Base-by-base conservation (phyloP, 148 eudicot species). In the Diospyros lotus region DNA sequence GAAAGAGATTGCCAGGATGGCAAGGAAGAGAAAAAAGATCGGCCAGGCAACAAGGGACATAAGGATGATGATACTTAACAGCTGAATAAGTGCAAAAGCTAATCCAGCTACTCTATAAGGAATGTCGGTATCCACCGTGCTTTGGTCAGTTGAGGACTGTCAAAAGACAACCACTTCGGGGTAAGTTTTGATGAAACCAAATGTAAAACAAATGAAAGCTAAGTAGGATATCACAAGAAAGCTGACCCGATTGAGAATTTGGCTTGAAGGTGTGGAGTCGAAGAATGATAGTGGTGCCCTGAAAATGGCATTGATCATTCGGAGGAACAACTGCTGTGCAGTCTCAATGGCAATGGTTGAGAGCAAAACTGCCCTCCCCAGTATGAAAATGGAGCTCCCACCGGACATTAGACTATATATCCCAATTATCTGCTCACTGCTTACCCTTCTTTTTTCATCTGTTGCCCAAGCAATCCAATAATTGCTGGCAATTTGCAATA, bases 401-500 rank as follows among this genome's bases (percentile, higher is more conserved):
- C 93, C 87, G 12, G 97, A 92, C 64, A 94, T 73, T 77, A 92
- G 28, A 61, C 77, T 79, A 64, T 87, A 94, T 66, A 88, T 81
- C 40, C 84, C 86, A 53, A 94, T 80, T 80, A 94, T 79, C 58
- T 83, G 72, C 52, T 72, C 68, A 51, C 83, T 83, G 60, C 87
- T 86, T 4, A 87, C 88, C 53, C 74, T 77, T 9, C 82, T 82
- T 53, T 82, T 87, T 52, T 82, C 86, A 59, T 89, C 96, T 1
- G 95, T 85, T 1, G 88, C 97, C 98, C 97, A 92, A 62, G 98
- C 96, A 42, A 94, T 80, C 98, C 97, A 94, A 82, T 94, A 94
- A 79, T 82, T 94, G 82, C 98, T 90, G 3, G 87, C 89, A 71
- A 92, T 94, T 61, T 92, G 97, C 69, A 92, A 66, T 66, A 79